Base-by-base conservation (phyloP, 306 rosid genomes). In the Prinsepia uniflora region DNA sequence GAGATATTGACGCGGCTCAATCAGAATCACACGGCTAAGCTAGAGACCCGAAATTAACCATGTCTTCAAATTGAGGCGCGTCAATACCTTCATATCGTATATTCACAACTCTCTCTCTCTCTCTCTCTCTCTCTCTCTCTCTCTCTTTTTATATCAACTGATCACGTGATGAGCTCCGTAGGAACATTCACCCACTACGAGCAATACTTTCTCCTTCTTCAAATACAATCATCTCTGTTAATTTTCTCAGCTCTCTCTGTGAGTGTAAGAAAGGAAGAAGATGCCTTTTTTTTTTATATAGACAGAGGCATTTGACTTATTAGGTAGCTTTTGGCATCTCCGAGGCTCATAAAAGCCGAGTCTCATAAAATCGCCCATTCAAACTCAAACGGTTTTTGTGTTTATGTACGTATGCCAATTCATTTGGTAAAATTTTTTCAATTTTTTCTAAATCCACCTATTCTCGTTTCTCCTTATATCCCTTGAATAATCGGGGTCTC, bases 1-100 rank as follows among this genome's bases (percentile, higher is more conserved):
- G 85, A 90, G 96, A 90, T 90, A 90, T 90, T 90, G 95, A 83
- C 92, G 92, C 96, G 95, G 94, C 96, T 90, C 96, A 90, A 88
- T 90, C 79, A 86, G 11, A 80, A 88, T 15, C 77, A 82, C 83
- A 81, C 61, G 84, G 78, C 65, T 86, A 82, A 49, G 2, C 30
- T 24, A 24, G 63, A 55, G 6, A 13, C 6, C 59, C 42, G 6
- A 52, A 8, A 49, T 48, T 64, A 90, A 76, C 83, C 90, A 75
- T 77, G 78, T 68, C 78, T 84, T 90, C 81, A 84, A 80, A 88
- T 90, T 90, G 96, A 90, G 91, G 73, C 94, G 41, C 85, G 80
- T 30, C 92, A 88, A 90, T 88, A 90, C 79, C 96, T 88, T 74
- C 54, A 13, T 75, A 63, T 10, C 65, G 78, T 52, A 45, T 54